Base-by-base conservation (phyloP, 2,329 filamentous ascomycete genomes). In the Penicillium sp. region DNA sequence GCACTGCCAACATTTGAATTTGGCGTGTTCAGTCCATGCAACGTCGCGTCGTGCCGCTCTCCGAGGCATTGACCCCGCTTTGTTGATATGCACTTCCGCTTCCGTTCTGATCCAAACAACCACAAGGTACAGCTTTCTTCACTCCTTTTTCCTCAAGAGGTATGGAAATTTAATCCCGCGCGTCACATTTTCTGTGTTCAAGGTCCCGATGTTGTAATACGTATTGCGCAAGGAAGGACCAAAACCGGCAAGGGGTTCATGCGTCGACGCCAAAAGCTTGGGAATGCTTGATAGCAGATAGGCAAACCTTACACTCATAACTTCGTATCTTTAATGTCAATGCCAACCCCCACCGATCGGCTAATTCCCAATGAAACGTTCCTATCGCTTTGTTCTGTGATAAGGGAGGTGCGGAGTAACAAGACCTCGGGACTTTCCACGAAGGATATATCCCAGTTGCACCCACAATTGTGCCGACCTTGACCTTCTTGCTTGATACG, bases 21-120 rank as follows among this genome's bases (percentile, higher is more conserved):
- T 13, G 35, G 16, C n/a, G 14, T 19, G 35, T 42, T 21, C 37
- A 42, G 19, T 31, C n/a, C 39, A 56, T 50, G 51, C 44, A 57
- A 54, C 57, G 52, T 54, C 52, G 47, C 53, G 27, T 50, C 46
- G 26, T 37, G 27, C 31, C 53, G 35, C 46, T 27, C 14, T 24
- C 16, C 10, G 37, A 22, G 14, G 39, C 21, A 53, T 35, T 46
- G 49, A 52, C 51, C 51, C 42, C 44, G 33, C 51, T 49, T 57
- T 42, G 42, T 49, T 42, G 39, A 27, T 31, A 35, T 33, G n/a
- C 45, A 47, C 26, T 29, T 31, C 2, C 21, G 16, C 26, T 29
- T 31, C 2, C 21, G 16, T 8, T 22, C 21, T 5, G 16, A 21
- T 49, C 33, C n/a, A 39, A 49, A 42, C 19, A 27, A 48, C 7